Conservation (phyloP, 2,329 filamentous ascomycete genomes). For the Penicillium brasilianum region DNA sequence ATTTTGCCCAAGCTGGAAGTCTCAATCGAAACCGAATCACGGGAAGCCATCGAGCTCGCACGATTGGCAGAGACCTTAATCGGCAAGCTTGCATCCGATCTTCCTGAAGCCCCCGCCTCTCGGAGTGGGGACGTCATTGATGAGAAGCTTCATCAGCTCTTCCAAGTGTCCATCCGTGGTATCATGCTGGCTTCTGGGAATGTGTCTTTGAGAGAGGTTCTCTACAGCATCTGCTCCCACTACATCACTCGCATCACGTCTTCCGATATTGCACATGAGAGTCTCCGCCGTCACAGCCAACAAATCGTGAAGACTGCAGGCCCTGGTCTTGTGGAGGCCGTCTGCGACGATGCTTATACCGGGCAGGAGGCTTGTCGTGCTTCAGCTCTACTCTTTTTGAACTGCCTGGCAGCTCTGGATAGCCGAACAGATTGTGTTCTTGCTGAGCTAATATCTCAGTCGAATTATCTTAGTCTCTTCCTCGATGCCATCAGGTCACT, state of each 20-base stretch:
- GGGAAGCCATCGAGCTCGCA: constrained; percentile 76
- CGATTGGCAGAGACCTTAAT: constrained; percentile 73
- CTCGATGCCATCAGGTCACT: constrained; percentile 85
- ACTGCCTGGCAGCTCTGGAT: constrained; percentile 74
- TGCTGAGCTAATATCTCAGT: constrained; percentile 76
- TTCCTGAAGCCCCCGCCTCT: constrained; percentile 47
- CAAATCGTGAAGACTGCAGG: constrained; percentile 80
- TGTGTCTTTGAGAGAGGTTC: constrained; percentile 75
- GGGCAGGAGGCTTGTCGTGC: constrained; percentile 82
- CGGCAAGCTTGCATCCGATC: constrained; percentile 46
- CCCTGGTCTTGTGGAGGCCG: constrained; percentile 78
- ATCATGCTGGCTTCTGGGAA: constrained; percentile 75
- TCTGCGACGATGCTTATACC: constrained; percentile 92
- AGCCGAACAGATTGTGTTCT: constrained; percentile 74
- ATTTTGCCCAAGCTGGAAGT: constrained; percentile 86
- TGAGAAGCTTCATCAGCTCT: constrained; percentile 88
- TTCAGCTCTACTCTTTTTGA: constrained; percentile 82
- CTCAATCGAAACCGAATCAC: constrained; percentile 70
- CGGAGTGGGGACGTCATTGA: constrained; percentile 72
- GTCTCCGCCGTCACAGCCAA: constrained; percentile 57
- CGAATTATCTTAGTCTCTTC: constrained; percentile 90
- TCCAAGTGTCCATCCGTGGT: constrained; percentile 82
- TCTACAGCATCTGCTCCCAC: constrained; percentile 90
- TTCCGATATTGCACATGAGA: constrained; percentile 56
- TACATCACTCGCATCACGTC: constrained; percentile 72